Conservation (phyloP, 352 stramenopile species). For the Globisporangium viniferum region DNA sequence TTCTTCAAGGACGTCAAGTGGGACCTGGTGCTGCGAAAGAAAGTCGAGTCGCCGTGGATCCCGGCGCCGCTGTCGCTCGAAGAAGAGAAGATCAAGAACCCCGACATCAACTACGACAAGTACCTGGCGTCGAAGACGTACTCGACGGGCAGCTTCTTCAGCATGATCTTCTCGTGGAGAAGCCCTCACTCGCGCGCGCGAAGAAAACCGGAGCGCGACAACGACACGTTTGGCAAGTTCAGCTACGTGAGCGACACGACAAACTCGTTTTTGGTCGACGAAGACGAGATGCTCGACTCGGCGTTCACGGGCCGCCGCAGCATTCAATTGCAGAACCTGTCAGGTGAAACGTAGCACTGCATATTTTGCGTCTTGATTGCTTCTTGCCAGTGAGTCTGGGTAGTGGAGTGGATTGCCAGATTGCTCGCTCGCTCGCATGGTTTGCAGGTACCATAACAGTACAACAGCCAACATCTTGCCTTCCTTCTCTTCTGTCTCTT, state of each 20-base stretch:
- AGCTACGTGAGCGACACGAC: constrained; percentile 88
- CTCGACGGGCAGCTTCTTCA: constrained; percentile 80
- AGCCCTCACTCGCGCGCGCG: constrained; percentile 47
- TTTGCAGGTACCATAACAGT: constrained; percentile 1
- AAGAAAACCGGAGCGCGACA: constrained; percentile 50
- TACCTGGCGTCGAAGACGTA: constrained; percentile 77
- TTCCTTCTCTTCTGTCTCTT: not conserved
- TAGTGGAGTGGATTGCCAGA: not conserved
- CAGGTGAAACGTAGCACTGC: constrained; percentile 53
- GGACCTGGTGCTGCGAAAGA: constrained; percentile 82
- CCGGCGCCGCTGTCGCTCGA: constrained; percentile 65
- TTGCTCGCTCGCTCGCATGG: not conserved
- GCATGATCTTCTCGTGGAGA: constrained; percentile 80
- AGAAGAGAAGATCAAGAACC: constrained; percentile 70
- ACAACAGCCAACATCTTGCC: not conserved
- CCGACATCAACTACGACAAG: constrained; percentile 86
- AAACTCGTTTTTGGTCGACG: constrained; percentile 86
- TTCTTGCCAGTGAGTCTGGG: not conserved
- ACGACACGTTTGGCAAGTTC: constrained; percentile 84
- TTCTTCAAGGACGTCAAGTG: constrained; percentile 82
- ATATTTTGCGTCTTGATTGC: constrained; percentile 4
- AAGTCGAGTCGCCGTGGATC: constrained; percentile 72
- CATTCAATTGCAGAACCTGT: constrained; percentile 79
- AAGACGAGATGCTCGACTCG: constrained; percentile 87
- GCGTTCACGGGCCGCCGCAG: constrained; percentile 79